Evolutionary conservation across 2,329 filamentous ascomycete species (phyloP).

Genomic region (Fusarium avenaceum): DNA sequence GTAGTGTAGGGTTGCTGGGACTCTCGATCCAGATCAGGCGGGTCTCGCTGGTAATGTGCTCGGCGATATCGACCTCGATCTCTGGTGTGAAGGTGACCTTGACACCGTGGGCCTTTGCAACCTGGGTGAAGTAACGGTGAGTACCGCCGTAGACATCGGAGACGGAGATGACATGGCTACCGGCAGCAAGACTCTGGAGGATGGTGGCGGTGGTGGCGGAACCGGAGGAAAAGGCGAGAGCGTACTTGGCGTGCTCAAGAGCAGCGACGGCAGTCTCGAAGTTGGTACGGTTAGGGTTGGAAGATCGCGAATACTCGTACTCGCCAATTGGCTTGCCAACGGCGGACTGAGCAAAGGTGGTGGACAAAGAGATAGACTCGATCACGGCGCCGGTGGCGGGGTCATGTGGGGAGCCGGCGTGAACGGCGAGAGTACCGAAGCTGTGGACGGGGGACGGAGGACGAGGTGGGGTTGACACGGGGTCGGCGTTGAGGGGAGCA

Average conservation of each 20-base stretch:
- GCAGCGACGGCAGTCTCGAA: conserved; percentile 93
- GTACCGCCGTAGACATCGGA: conserved; percentile 98
- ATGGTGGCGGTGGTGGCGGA: conserved; percentile 94
- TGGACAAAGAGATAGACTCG: conserved; percentile 94
- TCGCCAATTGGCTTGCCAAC: conserved; percentile 88
- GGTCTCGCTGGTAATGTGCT: conserved; percentile 88
- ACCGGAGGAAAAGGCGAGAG: conserved; percentile 93
- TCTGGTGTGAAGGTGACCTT: conserved; percentile 93
- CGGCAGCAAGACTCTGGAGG: conserved; percentile 89
- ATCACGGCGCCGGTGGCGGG: conserved; percentile 95
- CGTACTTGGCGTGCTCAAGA: conserved; percentile 91
- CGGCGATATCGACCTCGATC: conserved; percentile 88
- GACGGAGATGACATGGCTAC: conserved; percentile 94
- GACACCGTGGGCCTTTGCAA: conserved; percentile 93
- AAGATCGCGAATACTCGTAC: conserved; percentile 94
- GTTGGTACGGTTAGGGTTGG: conserved; percentile 95
- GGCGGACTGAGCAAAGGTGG: conserved; percentile 91
- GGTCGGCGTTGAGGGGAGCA: conserved; percentile 56
- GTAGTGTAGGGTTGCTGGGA: conserved; percentile 93
- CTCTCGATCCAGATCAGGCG: conserved; percentile 97
- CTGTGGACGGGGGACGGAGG: conserved; percentile 78
- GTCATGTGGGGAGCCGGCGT: conserved; percentile 92
- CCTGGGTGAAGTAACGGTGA: conserved; percentile 98
- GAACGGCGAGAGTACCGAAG: conserved; percentile 95
- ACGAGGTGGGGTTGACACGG: conserved; percentile 80